phyloP scores from a whole-genome alignment of 371 early-diverging fungal species.

The Catenaria anguillulae region DNA sequence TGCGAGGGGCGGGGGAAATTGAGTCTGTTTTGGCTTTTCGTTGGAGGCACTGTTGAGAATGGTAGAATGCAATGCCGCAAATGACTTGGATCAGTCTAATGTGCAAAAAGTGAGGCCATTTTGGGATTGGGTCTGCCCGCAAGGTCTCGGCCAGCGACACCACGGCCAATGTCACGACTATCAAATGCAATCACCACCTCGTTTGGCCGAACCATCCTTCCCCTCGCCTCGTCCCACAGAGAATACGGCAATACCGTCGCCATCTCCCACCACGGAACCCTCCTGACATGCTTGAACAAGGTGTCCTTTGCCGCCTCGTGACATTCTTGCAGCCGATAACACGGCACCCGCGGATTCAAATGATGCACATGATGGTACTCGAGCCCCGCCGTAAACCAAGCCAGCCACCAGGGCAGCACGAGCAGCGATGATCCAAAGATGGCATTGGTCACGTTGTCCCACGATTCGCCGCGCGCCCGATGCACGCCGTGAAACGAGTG shows the following conservation, averaged over 20 bases:
- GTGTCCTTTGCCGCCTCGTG: neutral
- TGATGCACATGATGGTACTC: slow-evolving; percentile 2
- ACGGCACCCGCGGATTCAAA: neutral
- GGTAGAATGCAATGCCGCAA: too few species aligned
- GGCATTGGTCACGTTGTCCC: neutral
- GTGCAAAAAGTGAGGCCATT: too few species aligned
- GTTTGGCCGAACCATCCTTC: neutral
- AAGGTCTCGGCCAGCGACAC: too few species aligned
- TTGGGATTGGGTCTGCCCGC: too few species aligned
- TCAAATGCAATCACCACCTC: neutral
- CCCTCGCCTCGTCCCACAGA: neutral
- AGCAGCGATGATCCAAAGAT: neutral
- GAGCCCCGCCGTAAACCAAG: neutral
- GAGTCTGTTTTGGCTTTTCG: too few species aligned
- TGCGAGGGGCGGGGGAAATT: too few species aligned
- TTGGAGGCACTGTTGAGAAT: too few species aligned
- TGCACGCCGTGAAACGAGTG: slow-evolving; percentile 2
- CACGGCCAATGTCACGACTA: too few species aligned
- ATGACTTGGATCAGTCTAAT: too few species aligned
- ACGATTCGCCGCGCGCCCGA: neutral
- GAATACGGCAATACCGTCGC: neutral
- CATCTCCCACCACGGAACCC: neutral
- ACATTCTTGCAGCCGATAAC: neutral
- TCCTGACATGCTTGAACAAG: neutral
- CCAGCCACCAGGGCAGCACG: neutral